Conservation (phyloP, 2,329 filamentous ascomycete species). For the Aspergillus ibericus region DNA sequence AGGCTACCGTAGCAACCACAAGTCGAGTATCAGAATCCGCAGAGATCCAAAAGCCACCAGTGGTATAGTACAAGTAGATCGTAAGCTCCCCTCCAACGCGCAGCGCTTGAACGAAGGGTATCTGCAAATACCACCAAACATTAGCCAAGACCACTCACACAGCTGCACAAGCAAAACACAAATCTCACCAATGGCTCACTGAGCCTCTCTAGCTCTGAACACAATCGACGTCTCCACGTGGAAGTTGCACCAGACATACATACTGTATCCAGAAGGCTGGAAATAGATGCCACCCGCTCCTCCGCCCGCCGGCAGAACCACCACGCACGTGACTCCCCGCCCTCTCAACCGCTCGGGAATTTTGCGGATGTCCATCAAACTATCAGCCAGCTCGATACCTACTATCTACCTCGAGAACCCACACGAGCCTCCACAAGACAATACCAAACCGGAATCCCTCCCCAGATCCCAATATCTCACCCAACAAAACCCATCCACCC, state of each 20-base stretch:
- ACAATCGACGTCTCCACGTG: background rate
- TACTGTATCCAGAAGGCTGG: background rate
- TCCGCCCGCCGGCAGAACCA: constrained; percentile 18
- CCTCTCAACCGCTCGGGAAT: constrained; percentile 16
- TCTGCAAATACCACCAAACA: background rate
- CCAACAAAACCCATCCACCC: background rate
- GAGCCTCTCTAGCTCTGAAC: background rate
- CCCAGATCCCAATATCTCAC: no score
- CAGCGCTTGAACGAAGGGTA: constrained; percentile 4
- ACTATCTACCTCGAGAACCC: no score
- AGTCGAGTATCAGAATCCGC: background rate
- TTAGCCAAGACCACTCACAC: background rate
- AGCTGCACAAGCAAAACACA: no score
- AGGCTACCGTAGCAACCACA: background rate
- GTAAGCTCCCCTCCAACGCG: constrained; percentile 7
- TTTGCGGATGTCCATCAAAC: constrained; percentile 9
- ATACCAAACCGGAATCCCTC: background rate
- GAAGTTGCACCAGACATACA: background rate
- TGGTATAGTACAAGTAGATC: background rate
- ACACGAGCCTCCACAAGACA: background rate
- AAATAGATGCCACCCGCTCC: constrained; percentile 1
- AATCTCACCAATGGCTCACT: background rate
- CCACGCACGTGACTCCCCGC: constrained; percentile 37
- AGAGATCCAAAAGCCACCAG: background rate
- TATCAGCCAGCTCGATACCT: background rate